Conservation (phyloP, 2,329 filamentous ascomycete species). For the Zymoseptoria ardabiliae region DNA sequence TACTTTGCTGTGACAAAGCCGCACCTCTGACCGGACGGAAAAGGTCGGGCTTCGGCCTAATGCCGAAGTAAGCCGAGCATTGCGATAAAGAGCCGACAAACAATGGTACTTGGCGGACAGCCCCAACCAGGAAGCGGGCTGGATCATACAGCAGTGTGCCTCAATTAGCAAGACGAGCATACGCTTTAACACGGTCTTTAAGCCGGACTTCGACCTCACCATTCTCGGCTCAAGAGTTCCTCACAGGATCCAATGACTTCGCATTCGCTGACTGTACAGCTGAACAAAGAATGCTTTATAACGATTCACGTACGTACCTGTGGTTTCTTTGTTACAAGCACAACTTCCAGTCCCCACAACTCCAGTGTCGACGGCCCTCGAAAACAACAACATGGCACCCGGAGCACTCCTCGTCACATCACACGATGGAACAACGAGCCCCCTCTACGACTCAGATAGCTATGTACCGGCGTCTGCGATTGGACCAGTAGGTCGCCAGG, state of each 20-base stretch:
- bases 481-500: conserved; percentile 6
- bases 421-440: conserved; percentile 21
- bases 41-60: background rate
- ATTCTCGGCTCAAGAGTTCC: background rate
- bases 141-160: background rate
- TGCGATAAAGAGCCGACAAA: background rate
- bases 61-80: background rate
- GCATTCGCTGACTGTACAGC: background rate
- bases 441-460: conserved; percentile 15
- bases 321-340: background rate
- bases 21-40: background rate
- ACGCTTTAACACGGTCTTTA: background rate
- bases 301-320: background rate
- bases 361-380: background rate
- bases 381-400: conserved; percentile 32
- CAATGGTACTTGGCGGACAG: background rate
- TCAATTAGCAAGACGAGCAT: background rate
- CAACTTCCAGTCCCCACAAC: background rate
- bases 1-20: background rate
- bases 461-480: conserved; percentile 6
- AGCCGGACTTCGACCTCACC: background rate
- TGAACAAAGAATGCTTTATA: background rate
- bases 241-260: background rate
- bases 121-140: background rate
- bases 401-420: conserved; percentile 28